Base-by-base conservation (phyloP, 2,329 filamentous ascomycete genomes). In the Uncinocarpus reesii region DNA sequence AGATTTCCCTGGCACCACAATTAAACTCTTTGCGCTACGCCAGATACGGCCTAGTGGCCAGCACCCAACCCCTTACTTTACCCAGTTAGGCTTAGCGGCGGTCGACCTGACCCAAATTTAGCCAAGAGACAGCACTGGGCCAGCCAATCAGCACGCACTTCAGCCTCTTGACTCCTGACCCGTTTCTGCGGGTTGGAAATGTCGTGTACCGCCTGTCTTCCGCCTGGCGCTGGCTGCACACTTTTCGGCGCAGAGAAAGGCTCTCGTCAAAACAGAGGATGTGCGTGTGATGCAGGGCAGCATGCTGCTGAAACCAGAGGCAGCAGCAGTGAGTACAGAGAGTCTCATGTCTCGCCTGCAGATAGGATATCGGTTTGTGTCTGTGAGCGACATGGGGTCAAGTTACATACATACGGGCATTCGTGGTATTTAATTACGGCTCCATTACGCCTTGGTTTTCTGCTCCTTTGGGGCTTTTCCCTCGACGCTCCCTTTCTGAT, bases 401-500 rank as follows among this genome's bases (percentile, higher is more conserved):
- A n/a, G n/a, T n/a, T n/a, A n/a, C n/a, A n/a, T n/a, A n/a, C n/a
- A 32, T 7, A 21, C 32, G 7, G 44, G 7, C 26, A 3, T 5
- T 16, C 29, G 18, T 10, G 28, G 28, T 47, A 16, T 6, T 23
- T 31, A 16, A 3, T 41, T 42, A n/a, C 15, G 41, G 34, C 41
- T 37, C 31, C 42, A 20, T 44, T 20, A 29, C 38, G 46, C 21
- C 36, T 36, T 10, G 15, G 23, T 10, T 42, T 32, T 32, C n/a
- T 34, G 16, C 29, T 34, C 11, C 36, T 18, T 38, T 35, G 47
- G 21, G n/a, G 8, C 35, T 31, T 18, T 26, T 37, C 41, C 38
- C n/a, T n/a, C n/a, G n/a, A n/a, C n/a, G n/a, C n/a, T 40, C 34
- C 34, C 31, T 52, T 42, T 40, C 46, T 16, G n/a, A 46, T 35